phyloP scores from a whole-genome alignment of 495 filamentous ascomycete species.

The Neurospora sp. region DNA sequence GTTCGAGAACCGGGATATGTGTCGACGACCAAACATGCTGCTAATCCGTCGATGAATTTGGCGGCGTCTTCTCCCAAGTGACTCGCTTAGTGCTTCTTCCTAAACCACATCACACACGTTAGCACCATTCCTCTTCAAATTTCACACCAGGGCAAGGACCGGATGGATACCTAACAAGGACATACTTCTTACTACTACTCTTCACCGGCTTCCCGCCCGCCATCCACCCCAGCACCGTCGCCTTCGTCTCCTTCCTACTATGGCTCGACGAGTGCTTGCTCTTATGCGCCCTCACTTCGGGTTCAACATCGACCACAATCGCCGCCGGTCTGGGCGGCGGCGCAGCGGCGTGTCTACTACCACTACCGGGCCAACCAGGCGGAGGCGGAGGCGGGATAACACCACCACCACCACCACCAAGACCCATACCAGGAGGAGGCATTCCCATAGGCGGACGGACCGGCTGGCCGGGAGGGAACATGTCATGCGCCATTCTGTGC shows the following conservation, averaged over 20 bases:
- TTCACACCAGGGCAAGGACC: not conserved
- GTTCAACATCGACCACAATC: conserved; percentile 1
- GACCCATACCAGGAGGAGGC: not conserved
- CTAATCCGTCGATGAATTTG: not conserved
- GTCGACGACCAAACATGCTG: not conserved
- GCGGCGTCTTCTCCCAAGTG: not conserved
- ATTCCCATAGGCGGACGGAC: not conserved
- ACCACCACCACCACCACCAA: not conserved
- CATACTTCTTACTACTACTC: conserved; percentile 26
- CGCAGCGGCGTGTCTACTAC: not conserved
- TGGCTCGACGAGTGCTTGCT: not conserved
- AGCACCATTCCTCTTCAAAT: not conserved
- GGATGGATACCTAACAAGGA: conserved; percentile 1
- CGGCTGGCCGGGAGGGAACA: not conserved
- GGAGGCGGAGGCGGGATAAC: not conserved
- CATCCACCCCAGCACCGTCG: conserved; percentile 30
- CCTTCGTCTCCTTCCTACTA: conserved; percentile 8
- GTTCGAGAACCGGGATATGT: not conserved
- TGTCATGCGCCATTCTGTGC: not conserved
- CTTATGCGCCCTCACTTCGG: not conserved
- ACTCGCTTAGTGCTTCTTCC: not conserved
- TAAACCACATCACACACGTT: not conserved
- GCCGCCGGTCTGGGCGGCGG: not conserved
- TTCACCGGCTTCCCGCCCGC: conserved; percentile 21
- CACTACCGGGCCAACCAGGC: not conserved